Percentiles rank a stretch among this genome's conserved stretches.
These are phyloP conservation scores for Exutisphaerella laricina DNA, from an alignment of 2,329 filamentous ascomycete species.

Conservation along the genomic window DNA sequence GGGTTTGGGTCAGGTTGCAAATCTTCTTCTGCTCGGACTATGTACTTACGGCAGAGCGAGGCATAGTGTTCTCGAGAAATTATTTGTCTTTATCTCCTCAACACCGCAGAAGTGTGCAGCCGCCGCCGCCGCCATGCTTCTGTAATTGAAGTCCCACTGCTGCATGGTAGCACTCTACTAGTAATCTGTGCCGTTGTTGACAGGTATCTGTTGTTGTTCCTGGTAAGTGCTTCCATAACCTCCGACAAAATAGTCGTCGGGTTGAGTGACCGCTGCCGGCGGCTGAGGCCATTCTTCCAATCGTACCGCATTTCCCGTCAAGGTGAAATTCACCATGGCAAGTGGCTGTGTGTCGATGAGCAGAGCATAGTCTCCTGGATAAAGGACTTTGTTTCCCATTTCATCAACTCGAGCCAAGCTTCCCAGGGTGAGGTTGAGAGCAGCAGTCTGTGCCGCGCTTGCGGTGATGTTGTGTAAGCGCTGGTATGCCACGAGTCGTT, in stretches of 20 bases:
- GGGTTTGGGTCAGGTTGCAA: no score
- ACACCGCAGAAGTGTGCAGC: no score
- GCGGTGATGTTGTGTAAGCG: constrained; percentile 36
- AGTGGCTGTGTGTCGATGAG: constrained; percentile 43
- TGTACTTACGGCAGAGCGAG: no score
- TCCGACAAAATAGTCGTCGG: constrained; percentile 29
- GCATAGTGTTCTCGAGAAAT: no score
- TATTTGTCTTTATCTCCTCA: no score
- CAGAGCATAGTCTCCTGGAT: constrained; percentile 49
- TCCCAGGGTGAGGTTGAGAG: constrained; percentile 44
- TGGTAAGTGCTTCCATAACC: constrained; percentile 24
- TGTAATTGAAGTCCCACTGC: no score
- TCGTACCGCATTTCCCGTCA: constrained; percentile 42
- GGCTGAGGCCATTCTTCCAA: constrained; percentile 39
- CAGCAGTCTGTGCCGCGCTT: constrained; percentile 26
- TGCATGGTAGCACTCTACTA: no score
- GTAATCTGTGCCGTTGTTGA: no score
- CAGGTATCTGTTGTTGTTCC: no score
- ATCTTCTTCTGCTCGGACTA: no score
- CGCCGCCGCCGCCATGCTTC: no score
- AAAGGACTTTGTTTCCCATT: constrained; percentile 48
- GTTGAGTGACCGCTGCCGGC: constrained; percentile 20
- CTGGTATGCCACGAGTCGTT: constrained; percentile 49
- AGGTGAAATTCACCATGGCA: constrained; percentile 40
- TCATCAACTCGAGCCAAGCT: constrained; percentile 48